These are phyloP conservation scores for Nasturtium officinale DNA, from an alignment of 345 rosid genomes.

Conservation along the genomic window DNA sequence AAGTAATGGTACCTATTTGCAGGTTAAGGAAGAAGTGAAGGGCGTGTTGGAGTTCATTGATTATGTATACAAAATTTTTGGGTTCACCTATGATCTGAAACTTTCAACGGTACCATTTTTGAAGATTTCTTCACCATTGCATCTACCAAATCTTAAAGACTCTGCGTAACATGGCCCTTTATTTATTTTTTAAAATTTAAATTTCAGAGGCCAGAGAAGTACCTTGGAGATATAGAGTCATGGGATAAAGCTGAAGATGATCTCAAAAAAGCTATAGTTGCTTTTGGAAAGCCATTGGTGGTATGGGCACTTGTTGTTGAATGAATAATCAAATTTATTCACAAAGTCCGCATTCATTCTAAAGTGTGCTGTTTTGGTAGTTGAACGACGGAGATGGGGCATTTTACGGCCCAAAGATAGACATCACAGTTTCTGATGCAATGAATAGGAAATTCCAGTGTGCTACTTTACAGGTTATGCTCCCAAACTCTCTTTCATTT, in stretches of 20 bases:
- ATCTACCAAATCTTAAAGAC: constrained; percentile 8
- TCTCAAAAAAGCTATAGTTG: constrained; percentile 74
- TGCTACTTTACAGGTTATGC: constrained; percentile 87
- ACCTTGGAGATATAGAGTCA: constrained; percentile 70
- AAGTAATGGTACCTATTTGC: constrained; percentile 38
- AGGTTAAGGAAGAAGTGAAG: constrained; percentile 85
- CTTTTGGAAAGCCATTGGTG: constrained; percentile 87
- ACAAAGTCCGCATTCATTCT: background rate
- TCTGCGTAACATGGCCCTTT: background rate
- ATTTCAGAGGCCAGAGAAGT: constrained; percentile 92
- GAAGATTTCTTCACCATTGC: background rate
- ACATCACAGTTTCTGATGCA: constrained; percentile 95
- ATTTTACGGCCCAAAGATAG: constrained; percentile 98
- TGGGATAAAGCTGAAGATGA: constrained; percentile 93
- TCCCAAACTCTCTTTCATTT: background rate
- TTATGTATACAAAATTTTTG: constrained; percentile 65
- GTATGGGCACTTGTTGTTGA: constrained; percentile 44
- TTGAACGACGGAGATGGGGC: constrained; percentile 94
- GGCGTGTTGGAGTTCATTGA: constrained; percentile 82
- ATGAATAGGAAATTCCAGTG: constrained; percentile 92
- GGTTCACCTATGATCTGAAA: constrained; percentile 92
- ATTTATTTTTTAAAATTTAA: constrained; percentile 24
- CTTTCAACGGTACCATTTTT: constrained; percentile 74
- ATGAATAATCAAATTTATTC: constrained; percentile 16
- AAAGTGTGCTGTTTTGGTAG: constrained; percentile 49